Percentiles rank a stretch among this genome's conserved stretches.
These are phyloP conservation scores for Friedmanniomyces endolithicus DNA, from an alignment of 495 filamentous ascomycete species.

Conservation along the genomic window DNA sequence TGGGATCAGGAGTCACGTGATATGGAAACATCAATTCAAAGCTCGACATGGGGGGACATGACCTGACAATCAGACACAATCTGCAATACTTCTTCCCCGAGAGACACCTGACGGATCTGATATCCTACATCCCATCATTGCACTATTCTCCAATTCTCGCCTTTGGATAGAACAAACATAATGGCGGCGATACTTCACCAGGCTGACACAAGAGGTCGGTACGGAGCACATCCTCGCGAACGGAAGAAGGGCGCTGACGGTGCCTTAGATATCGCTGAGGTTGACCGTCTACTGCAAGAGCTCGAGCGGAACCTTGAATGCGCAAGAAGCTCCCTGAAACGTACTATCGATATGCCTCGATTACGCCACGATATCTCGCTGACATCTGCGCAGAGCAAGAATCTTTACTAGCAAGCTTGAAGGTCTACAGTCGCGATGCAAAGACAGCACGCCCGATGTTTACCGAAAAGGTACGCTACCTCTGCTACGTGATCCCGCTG, in stretches of 20 bases:
- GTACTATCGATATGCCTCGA: not conserved
- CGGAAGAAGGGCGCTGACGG: not conserved
- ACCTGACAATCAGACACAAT: too few species aligned
- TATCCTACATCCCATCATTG: too few species aligned
- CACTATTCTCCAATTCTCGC: too few species aligned
- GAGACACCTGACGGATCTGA: too few species aligned
- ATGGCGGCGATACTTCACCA: not conserved
- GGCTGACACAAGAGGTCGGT: not conserved
- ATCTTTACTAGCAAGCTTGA: slow-evolving; percentile 53
- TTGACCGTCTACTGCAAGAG: slow-evolving; percentile 10
- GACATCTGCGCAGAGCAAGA: slow-evolving; percentile 22
- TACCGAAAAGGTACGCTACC: slow-evolving; percentile 47
- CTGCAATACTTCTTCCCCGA: too few species aligned
- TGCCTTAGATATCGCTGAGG: not conserved
- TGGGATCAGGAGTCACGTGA: not conserved
- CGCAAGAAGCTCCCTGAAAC: slow-evolving; percentile 11
- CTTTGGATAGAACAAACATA: too few species aligned
- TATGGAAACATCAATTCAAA: too few species aligned
- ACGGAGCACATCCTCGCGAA: not conserved
- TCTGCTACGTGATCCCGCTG: not conserved
- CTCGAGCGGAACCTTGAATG: slow-evolving; percentile 12
- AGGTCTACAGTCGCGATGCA: slow-evolving; percentile 63
- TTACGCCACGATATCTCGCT: not conserved
- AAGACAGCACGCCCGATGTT: slow-evolving; percentile 68
- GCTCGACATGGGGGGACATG: too few species aligned